Evolutionary conservation across 2,329 filamentous ascomycete genomes (phyloP).

Genomic region (Escovopsis weberi): DNA sequence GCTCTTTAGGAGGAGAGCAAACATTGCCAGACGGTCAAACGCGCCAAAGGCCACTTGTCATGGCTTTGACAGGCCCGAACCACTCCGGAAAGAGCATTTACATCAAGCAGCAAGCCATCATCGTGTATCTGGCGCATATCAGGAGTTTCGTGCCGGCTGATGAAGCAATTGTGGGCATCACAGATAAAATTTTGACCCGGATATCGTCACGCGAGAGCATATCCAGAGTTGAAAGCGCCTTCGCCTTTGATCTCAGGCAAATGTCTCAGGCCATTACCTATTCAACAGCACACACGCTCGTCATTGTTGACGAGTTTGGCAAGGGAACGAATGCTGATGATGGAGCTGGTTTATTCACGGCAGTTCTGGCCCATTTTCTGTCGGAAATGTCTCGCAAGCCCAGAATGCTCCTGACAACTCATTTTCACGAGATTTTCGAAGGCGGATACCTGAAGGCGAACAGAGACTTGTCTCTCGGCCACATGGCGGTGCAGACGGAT

Average conservation of each 20-base stretch:
- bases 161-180: conserved; percentile 63
- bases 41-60: conserved; percentile 33
- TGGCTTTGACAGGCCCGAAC: conserved; percentile 84
- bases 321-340: conserved; percentile 47
- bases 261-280: conserved; percentile 62
- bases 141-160: conserved; percentile 84
- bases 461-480: conserved; percentile 41
- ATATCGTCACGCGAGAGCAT: conserved; percentile 60
- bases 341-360: conserved; percentile 43
- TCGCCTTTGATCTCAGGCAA: conserved; percentile 73
- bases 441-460: conserved; percentile 38
- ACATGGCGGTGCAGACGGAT: conserved; percentile 59
- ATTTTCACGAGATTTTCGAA: conserved; percentile 61
- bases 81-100: conserved; percentile 96
- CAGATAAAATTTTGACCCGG: conserved; percentile 82
- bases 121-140: conserved; percentile 83
- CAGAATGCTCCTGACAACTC: conserved; percentile 46
- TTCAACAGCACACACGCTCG: conserved; percentile 59
- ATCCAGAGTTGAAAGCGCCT: conserved; percentile 44
- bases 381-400: conserved; percentile 31
- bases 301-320: conserved; percentile 88
- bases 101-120: conserved; percentile 81
- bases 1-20: conserved; percentile 48
- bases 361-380: conserved; percentile 42
- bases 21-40: background rate